Conservation (phyloP, 139 green algal species). For the Chlamydomonas eustigma region DNA sequence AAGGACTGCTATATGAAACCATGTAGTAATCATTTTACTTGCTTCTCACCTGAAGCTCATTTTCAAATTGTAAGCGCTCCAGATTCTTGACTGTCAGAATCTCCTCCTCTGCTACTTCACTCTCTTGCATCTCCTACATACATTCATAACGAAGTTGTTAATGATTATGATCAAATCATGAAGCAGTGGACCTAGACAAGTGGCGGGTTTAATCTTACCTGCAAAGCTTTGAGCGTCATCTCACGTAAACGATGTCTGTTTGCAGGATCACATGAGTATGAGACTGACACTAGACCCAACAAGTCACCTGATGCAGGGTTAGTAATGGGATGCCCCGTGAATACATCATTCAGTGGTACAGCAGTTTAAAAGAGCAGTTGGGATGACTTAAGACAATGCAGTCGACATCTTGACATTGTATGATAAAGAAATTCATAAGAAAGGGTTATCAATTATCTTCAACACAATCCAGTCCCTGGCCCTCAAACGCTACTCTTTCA, state of each 20-base stretch:
- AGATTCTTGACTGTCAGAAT: constrained; percentile 60
- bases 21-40: not conserved
- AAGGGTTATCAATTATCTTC: too few relatives aligned
- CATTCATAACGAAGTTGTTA: not conserved
- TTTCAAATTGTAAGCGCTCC: constrained; percentile 61
- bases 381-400: too few relatives aligned
- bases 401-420: too few relatives aligned
- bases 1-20: not conserved
- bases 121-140: not conserved
- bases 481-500: too few relatives aligned
- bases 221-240: constrained; percentile 42
- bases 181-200: not conserved
- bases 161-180: not conserved
- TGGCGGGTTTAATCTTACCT: not conserved
- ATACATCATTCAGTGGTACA: too few relatives aligned
- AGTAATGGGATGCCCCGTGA: too few relatives aligned
- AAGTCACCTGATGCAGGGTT: constrained; percentile 21
- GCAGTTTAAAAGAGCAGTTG: too few relatives aligned
- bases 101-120: constrained; percentile 43
- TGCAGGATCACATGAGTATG: constrained; percentile 77
- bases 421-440: too few relatives aligned
- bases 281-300: constrained; percentile 67
- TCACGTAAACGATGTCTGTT: constrained; percentile 48
- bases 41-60: constrained; percentile 26
- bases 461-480: too few relatives aligned